Percentiles rank a stretch among this genome's conserved stretches.
Evolutionary conservation across 305 asterid genomes (phyloP).

Genomic region (Rubia occidens): DNA sequence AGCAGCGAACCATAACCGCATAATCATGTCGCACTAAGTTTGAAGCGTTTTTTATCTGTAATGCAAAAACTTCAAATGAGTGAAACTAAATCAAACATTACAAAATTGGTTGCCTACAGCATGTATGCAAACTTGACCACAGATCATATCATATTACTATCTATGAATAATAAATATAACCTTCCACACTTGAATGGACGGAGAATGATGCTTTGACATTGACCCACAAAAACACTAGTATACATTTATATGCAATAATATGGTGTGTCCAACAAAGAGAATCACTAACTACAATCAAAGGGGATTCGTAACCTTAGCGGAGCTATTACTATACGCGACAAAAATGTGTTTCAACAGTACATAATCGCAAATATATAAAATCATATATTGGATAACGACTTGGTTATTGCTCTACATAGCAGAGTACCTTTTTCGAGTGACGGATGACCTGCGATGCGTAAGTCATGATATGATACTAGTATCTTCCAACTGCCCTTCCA

Average conservation of each 20-base stretch:
- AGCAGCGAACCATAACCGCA: conserved; percentile 37
- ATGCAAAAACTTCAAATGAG: not conserved
- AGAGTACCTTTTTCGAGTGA: conserved; percentile 56
- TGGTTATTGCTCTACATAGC: too few species aligned
- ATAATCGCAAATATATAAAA: not conserved
- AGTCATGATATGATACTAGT: conserved; percentile 33
- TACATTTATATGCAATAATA: too few species aligned
- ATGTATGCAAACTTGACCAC: not conserved
- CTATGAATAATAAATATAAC: not conserved
- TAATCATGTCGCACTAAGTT: conserved; percentile 43
- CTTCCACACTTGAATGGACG: not conserved
- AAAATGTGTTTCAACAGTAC: not conserved
- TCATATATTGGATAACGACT: not conserved
- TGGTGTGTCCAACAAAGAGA: too few species aligned
- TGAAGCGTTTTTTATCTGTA: conserved; percentile 55
- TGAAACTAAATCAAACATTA: not conserved
- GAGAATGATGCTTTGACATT: too few species aligned
- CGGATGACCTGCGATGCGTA: conserved; percentile 49
- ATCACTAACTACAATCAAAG: too few species aligned
- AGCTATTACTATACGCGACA: too few species aligned
- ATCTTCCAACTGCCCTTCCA: conserved; percentile 5
- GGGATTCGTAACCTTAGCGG: too few species aligned
- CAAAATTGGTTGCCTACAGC: not conserved
- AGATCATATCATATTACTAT: not conserved
- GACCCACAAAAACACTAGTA: not conserved